Evolutionary conservation across 2,329 filamentous ascomycete genomes (phyloP), one percentile per base, ranked within the genome.

Genomic region (Chaetomiaceae sp.): DNA sequence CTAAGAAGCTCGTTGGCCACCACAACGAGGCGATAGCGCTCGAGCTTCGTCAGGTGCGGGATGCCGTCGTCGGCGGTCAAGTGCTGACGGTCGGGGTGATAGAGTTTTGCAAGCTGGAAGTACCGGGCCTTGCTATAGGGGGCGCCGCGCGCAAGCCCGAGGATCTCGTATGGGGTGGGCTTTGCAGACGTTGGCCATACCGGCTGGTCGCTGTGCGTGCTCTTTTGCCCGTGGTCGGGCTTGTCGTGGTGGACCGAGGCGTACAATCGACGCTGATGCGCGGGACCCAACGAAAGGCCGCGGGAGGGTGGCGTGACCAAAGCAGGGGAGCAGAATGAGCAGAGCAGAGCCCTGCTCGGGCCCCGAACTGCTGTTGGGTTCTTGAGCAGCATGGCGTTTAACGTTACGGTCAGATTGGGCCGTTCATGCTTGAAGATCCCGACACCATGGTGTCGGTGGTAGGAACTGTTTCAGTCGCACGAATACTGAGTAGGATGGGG

Each of bases 51-150:
- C 21, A 79, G 69, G 17, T 79, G 75, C 0, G 87, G 73, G 12
- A 87, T 65, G 7, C 68, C 66, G 55, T 70, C 69, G 58, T 67
- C 66, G 19, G 69, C 57, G 14, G 65, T 66, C 46, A 73, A 65
- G 54, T 72, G 68, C 53, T 71, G 67, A 6, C 79, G 81, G 68
- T 99, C 93, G 0, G 93, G 93, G 65, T 99, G 93, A 71, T 99
- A 99, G 41, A 95, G 75, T 73, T 97, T 99, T 51, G 95, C 93
- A 46, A 99, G 81, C 63, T 92, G 80, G 68, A 95, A 93, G 76
- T 90, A 99, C 53, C 82, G 82, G 38, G 77, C 72, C 69, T 99
- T 97, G 55, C 81, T 85, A 68, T 99, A 97, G 2, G 82, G 78
- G 13, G 81, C 82, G 51, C 73, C 73, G 27, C 69, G 67, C 47